Conservation (phyloP, 2,329 filamentous ascomycete species). For the Cercospora beticola region DNA sequence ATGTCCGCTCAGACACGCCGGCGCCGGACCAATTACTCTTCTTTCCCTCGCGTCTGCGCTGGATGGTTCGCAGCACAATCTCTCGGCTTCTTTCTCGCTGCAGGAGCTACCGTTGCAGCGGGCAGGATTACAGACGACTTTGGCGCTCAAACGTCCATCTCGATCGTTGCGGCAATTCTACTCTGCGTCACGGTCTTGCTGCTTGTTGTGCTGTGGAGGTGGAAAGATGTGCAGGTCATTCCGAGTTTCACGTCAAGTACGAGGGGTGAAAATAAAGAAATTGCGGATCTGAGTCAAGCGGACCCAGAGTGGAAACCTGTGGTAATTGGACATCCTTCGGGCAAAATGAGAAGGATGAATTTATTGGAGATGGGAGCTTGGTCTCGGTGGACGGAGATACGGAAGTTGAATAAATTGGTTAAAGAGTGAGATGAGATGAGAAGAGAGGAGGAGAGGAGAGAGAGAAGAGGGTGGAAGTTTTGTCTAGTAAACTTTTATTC, state of each 20-base stretch:
- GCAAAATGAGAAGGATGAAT: conserved; percentile 68
- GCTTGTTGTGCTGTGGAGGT: conserved; percentile 62
- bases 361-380: conserved; percentile 67
- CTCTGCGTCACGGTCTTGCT: conserved; percentile 64
- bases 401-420: conserved; percentile 47
- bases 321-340: conserved; percentile 69
- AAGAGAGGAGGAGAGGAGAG: neutral
- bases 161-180: conserved; percentile 66
- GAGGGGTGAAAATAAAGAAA: conserved; percentile 36
- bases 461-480: neutral
- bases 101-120: conserved; percentile 65
- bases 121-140: conserved; percentile 65
- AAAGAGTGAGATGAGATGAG: neutral
- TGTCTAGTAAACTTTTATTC: neutral
- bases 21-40: conserved; percentile 68
- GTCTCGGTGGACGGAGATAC: conserved; percentile 72
- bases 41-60: conserved; percentile 70
- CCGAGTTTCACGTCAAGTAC: conserved; percentile 54
- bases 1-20: conserved; percentile 44
- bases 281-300: conserved; percentile 47
- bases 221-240: conserved; percentile 66
- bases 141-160: conserved; percentile 67
- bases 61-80: conserved; percentile 70
- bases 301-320: conserved; percentile 66
- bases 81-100: conserved; percentile 68